These are phyloP conservation scores for Aspergillus neoniger DNA, from an alignment of 2,329 filamentous ascomycete species.

Conservation along the genomic window DNA sequence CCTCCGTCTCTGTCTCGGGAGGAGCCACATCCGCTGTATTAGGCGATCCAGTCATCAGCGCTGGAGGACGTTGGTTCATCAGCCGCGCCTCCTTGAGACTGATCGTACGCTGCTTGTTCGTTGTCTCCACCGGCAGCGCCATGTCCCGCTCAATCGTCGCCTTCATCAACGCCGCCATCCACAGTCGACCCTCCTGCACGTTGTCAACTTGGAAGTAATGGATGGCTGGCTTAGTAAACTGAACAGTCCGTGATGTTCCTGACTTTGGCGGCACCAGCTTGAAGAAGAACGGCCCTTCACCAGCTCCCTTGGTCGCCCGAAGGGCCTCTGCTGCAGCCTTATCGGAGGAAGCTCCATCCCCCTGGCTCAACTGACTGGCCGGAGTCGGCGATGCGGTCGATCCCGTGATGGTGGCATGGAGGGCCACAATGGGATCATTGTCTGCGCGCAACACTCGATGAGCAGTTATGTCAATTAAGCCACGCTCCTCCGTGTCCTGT, in stretches of 20 bases:
- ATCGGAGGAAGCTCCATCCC: slow-evolving; percentile 40
- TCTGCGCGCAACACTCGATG: slow-evolving; percentile 95
- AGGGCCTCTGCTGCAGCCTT: slow-evolving; percentile 33
- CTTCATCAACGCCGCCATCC: slow-evolving; percentile 99
- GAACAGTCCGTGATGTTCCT: slow-evolving; percentile 85
- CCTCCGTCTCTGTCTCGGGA: slow-evolving; percentile 29
- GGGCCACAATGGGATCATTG: slow-evolving; percentile 82
- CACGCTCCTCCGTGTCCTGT: slow-evolving; percentile 87
- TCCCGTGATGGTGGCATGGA: slow-evolving; percentile 89
- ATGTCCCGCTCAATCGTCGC: slow-evolving; percentile 93
- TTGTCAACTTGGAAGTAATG: slow-evolving; percentile 98
- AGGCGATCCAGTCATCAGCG: slow-evolving; percentile 66
- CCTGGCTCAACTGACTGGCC: slow-evolving; percentile 37
- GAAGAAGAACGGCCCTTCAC: slow-evolving; percentile 89
- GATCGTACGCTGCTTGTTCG: slow-evolving; percentile 96
- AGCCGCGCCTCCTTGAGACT: slow-evolving; percentile 83
- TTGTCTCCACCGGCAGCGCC: slow-evolving; percentile 76
- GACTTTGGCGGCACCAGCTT: slow-evolving; percentile 90
- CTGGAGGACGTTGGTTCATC: slow-evolving; percentile 86
- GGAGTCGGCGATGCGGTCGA: slow-evolving; percentile 70
- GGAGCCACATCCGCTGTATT: slow-evolving; percentile 15
- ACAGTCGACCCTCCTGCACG: slow-evolving; percentile 80
- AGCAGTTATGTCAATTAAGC: slow-evolving; percentile 95
- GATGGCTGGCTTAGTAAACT: slow-evolving; percentile 95
- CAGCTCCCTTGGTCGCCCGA: slow-evolving; percentile 38